Percentiles rank a stretch among this genome's conserved stretches.
Evolutionary conservation across 345 rosid genomes (phyloP).

Genomic region (Erucastrum elatum): DNA sequence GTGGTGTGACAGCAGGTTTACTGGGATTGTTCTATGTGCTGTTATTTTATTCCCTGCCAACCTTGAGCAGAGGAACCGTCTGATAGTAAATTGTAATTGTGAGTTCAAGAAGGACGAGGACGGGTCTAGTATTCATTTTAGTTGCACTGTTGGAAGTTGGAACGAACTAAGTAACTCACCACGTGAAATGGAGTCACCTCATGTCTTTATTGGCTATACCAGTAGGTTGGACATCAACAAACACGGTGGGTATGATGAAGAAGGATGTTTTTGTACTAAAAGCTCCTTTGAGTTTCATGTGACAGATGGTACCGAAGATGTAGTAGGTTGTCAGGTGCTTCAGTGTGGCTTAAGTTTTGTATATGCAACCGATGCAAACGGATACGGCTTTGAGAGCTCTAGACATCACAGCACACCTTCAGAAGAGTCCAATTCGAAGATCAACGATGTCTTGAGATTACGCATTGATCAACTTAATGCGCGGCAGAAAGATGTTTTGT

Average conservation of each 20-base stretch:
- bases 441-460: neutral
- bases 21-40: neutral
- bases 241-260: neutral
- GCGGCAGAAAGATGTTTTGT: neutral
- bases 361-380: neutral
- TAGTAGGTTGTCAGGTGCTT: neutral
- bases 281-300: neutral
- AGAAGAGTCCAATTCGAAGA: neutral
- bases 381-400: neutral
- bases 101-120: neutral
- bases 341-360: neutral
- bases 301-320: neutral
- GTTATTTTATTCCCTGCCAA: neutral
- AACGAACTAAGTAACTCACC: neutral
- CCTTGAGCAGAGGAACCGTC: neutral
- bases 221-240: neutral
- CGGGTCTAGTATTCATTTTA: neutral
- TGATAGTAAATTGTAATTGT: neutral
- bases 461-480: neutral
- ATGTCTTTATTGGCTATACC: constrained; percentile 12
- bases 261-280: neutral
- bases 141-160: constrained; percentile 2
- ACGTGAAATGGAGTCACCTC: neutral
- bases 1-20: neutral
- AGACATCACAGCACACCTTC: neutral